phyloP scores from a whole-genome alignment of 163 green algal species.

The Scenedesmus sp. region DNA sequence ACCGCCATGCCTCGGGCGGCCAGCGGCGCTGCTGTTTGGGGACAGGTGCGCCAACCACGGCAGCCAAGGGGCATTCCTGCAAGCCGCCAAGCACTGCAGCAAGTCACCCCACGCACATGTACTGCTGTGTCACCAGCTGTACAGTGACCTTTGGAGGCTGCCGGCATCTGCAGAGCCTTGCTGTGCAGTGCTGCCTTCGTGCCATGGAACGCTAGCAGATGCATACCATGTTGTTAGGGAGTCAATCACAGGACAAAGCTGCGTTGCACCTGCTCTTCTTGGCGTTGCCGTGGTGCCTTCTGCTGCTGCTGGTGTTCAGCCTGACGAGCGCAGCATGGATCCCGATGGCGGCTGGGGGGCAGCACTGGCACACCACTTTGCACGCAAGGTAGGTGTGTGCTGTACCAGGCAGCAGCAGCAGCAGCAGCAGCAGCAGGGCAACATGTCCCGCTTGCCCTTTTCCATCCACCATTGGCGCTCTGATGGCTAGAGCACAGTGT shows the following conservation, averaged over 20 bases:
- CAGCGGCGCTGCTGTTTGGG: conserved; percentile 49
- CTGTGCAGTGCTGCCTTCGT: too few relatives aligned
- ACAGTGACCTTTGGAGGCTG: too few relatives aligned
- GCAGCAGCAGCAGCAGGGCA: background rate
- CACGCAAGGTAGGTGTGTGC: conserved; percentile 19
- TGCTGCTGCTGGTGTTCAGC: conserved; percentile 36
- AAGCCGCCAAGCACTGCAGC: background rate
- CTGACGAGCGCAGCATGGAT: conserved; percentile 51
- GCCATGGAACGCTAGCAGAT: too few relatives aligned
- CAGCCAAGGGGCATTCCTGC: background rate
- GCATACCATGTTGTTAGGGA: too few relatives aligned
- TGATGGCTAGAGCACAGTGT: too few relatives aligned
- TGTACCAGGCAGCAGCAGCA: conserved; percentile 42
- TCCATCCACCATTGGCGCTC: too few relatives aligned
- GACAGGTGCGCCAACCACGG: conserved; percentile 33
- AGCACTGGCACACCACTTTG: conserved; percentile 50
- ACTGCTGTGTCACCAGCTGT: too few relatives aligned
- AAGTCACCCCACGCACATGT: background rate
- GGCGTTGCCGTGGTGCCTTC: background rate
- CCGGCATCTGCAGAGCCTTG: too few relatives aligned
- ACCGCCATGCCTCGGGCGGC: conserved; percentile 31
- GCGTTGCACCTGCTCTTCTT: background rate
- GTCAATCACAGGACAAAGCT: too few relatives aligned
- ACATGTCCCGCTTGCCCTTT: too few relatives aligned
- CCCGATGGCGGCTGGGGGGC: conserved; percentile 56